These are phyloP conservation scores for Trypanosoma caninum DNA, from an alignment of 208 protist species.

Conservation along the genomic window DNA sequence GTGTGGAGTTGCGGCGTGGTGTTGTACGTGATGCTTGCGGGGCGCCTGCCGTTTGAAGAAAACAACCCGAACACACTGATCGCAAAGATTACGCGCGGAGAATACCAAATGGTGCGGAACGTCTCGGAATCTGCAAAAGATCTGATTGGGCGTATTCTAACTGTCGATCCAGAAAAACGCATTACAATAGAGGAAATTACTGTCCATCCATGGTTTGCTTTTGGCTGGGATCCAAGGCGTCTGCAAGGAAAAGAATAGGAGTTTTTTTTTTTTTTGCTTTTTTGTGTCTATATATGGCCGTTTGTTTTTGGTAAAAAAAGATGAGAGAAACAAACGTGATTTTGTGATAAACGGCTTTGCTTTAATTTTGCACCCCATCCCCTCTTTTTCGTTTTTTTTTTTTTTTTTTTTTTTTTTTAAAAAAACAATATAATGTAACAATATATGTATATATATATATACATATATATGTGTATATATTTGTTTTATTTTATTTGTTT, in stretches of 20 bases:
- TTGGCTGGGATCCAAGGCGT: conserved; percentile 19
- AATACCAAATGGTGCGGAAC: conserved; percentile 36
- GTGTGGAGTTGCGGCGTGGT: conserved; percentile 91
- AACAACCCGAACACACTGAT: conserved; percentile 32
- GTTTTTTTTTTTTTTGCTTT: not conserved
- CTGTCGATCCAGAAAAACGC: conserved; percentile 37
- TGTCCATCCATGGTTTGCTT: conserved; percentile 43
- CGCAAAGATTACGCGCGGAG: conserved; percentile 36
- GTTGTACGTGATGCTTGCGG: conserved; percentile 85
- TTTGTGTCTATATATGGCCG: not conserved
- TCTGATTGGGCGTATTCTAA: conserved; percentile 42
- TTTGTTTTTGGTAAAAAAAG: not conserved
- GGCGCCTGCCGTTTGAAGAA: conserved; percentile 66
- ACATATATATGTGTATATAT: not conserved
- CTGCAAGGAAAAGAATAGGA: not conserved
- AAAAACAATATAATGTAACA: not conserved
- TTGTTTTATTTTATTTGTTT: not conserved
- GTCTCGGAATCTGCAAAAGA: conserved; percentile 33
- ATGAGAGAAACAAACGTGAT: not conserved
- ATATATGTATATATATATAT: not conserved
- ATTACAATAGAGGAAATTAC: conserved; percentile 37
- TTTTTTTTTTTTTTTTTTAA: not conserved
- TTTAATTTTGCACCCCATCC: too few species aligned
- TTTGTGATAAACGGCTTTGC: too few species aligned
- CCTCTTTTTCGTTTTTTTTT: too few species aligned